Evolutionary conservation across 768 basidiomycete species (phyloP).

Genomic region (Hericium rajendrae): DNA sequence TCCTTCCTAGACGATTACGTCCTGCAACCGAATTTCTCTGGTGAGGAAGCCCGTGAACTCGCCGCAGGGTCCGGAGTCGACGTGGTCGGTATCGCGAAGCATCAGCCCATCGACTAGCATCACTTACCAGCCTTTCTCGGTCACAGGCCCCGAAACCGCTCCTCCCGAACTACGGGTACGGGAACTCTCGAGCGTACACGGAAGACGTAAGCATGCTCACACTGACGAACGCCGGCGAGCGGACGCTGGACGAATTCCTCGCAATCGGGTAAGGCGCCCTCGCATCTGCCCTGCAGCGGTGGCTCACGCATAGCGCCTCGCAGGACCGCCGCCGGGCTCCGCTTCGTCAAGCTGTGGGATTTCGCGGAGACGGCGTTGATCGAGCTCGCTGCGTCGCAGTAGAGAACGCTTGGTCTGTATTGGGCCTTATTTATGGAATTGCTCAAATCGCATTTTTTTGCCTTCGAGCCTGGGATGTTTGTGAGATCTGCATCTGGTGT

Average conservation of each 20-base stretch:
- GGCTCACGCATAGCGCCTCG: not conserved
- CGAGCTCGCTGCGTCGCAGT: not conserved
- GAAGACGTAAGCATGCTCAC: not conserved
- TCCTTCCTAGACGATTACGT: not conserved
- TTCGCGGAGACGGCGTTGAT: not conserved
- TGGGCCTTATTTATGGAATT: not conserved
- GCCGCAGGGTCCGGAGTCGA: not conserved
- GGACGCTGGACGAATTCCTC: not conserved
- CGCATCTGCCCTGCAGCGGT: not conserved
- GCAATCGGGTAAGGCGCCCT: not conserved
- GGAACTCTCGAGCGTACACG: not conserved
- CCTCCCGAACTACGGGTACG: slow-evolving; percentile 23
- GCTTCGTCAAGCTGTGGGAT: not conserved
- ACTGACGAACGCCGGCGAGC: not conserved
- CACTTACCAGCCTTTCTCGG: not conserved
- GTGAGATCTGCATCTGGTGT: not conserved
- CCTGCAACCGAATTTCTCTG: not conserved
- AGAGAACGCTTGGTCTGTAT: not conserved
- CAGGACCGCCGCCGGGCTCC: not conserved
- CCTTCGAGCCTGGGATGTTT: not conserved
- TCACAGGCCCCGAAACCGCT: slow-evolving; percentile 25
- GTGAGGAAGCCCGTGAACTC: too few species aligned
- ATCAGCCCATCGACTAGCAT: too few species aligned
- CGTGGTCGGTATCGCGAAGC: not conserved
- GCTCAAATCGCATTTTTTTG: not conserved